Base-by-base conservation (phyloP, 2,329 filamentous ascomycete species). In the Epichloe elymi region DNA sequence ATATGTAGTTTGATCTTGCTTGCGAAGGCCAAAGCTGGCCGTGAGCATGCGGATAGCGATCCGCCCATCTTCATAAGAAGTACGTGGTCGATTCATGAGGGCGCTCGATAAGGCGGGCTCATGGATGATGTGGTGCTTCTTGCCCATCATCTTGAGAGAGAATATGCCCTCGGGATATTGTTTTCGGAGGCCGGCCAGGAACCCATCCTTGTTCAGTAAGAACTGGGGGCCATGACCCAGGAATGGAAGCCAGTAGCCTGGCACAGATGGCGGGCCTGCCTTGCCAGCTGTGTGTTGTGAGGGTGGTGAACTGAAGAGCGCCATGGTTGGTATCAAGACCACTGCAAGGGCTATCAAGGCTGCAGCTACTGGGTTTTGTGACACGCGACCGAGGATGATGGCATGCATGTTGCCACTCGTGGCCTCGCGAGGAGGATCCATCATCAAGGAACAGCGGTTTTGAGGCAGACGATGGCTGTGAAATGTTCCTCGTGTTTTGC, bases 241-340 rank as follows among this genome's bases (percentile, higher is more conserved):
- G 14, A 64, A 59, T 0, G 68, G 68, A 2, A 70, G 46, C 63
- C 65, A 69, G 48, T 63, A 67, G 3, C 64, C 61, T 2, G 64
- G 65, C 46, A 56, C 54, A 5, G 60, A 57, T 11, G 63, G 62
- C 3, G 48, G 40, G 12, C 41, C 35, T 8, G 48, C 55, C 36
- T 51, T 58, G 33, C 54, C 54, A 15, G 56, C 54, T 53, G 20
- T 11, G 49, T 51, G 48, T 4, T 53, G 58, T 51, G 33, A 53
- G 33, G 33, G 46, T 44, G 40, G 54, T 85, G 74, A 81, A 55
- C 46, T 19, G 39, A 52, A 54, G 33, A 54, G 48, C 48, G 17
- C 53, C 45, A 20, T 53, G 37, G 44, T 55, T 40, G 36, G 45
- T 17, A 47, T 12, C 20, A 54, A 30, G 26, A 49, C 11, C 4